A percentile compares a stretch with the other conserved stretches of the same genome.
phyloP scores from a whole-genome alignment of 2,329 filamentous ascomycete genomes.

The Zasmidium citrigriseum region DNA sequence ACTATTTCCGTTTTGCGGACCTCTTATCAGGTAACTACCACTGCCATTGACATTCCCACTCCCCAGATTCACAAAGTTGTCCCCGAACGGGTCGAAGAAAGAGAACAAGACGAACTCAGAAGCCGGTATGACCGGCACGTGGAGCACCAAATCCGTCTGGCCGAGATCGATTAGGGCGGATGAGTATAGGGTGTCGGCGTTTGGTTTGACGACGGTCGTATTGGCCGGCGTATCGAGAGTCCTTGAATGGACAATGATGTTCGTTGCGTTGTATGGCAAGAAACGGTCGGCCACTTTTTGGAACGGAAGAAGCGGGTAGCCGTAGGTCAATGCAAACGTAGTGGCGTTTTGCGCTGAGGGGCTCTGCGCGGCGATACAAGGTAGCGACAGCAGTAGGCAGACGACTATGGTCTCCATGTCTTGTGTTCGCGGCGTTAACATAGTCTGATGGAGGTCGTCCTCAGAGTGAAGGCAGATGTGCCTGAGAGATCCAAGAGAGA shows the following conservation, averaged over 20 bases:
- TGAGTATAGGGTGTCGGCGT: constrained; percentile 28
- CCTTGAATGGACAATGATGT: constrained; percentile 13
- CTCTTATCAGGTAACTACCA: constrained; percentile 12
- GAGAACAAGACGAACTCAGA: constrained; percentile 26
- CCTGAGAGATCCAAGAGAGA: too few species aligned
- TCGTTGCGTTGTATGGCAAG: constrained; percentile 9
- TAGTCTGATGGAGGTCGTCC: too few species aligned
- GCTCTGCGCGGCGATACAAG: too few species aligned
- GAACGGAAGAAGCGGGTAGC: constrained; percentile 25
- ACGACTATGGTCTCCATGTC: too few species aligned
- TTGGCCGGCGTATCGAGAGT: constrained; percentile 9
- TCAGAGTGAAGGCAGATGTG: too few species aligned
- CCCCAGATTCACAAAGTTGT: constrained; percentile 21
- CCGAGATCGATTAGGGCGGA: constrained; percentile 21
- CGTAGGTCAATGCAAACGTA: constrained; percentile 23
- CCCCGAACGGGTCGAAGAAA: constrained; percentile 20
- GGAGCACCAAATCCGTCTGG: constrained; percentile 18
- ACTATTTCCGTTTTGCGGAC: constrained; percentile 1
- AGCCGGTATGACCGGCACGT: constrained; percentile 15
- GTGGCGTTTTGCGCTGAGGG: constrained; percentile 23
- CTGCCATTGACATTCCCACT: constrained; percentile 5
- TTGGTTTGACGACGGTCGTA: constrained; percentile 23
- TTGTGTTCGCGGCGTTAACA: too few species aligned
- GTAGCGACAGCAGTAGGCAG: too few species aligned
- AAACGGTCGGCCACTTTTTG: constrained; percentile 11